phyloP scores from a whole-genome alignment of 306 rosid species.

The Vigna angularis region DNA sequence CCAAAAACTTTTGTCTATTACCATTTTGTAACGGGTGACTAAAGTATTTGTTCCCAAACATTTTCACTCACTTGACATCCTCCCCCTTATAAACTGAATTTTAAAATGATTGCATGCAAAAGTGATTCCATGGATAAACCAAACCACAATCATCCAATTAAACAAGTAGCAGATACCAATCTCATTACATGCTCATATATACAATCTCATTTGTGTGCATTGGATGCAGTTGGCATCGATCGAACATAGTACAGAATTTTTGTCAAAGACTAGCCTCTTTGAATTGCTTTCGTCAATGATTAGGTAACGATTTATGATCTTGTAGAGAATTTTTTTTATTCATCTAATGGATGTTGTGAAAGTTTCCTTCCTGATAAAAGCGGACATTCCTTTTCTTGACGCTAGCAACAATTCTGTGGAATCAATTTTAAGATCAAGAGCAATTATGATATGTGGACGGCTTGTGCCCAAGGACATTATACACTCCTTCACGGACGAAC shows the following conservation, averaged over 20 bases:
- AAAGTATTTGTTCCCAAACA: too few species aligned
- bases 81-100: too few species aligned
- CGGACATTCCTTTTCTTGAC: constrained; percentile 31
- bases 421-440: constrained; percentile 76
- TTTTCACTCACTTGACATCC: too few species aligned
- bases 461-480: constrained; percentile 67
- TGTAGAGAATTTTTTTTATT: constrained; percentile 1
- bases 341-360: constrained; percentile 15
- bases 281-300: constrained; percentile 77
- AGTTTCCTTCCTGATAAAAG: constrained; percentile 26
- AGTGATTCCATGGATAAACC: not conserved
- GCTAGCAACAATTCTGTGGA: constrained; percentile 65
- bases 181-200: not conserved
- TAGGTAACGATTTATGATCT: constrained; percentile 56
- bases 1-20: too few species aligned
- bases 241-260: constrained; percentile 76
- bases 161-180: not conserved
- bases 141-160: constrained; percentile 14
- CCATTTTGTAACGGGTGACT: too few species aligned
- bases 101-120: too few species aligned
- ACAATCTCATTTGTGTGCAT: constrained; percentile 26
- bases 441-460: constrained; percentile 88
- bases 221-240: constrained; percentile 77
- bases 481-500: constrained; percentile 65
- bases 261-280: constrained; percentile 73